Conservation (phyloP, 805 yeast genomes). For the Hanseniaspora taiwanica region DNA sequence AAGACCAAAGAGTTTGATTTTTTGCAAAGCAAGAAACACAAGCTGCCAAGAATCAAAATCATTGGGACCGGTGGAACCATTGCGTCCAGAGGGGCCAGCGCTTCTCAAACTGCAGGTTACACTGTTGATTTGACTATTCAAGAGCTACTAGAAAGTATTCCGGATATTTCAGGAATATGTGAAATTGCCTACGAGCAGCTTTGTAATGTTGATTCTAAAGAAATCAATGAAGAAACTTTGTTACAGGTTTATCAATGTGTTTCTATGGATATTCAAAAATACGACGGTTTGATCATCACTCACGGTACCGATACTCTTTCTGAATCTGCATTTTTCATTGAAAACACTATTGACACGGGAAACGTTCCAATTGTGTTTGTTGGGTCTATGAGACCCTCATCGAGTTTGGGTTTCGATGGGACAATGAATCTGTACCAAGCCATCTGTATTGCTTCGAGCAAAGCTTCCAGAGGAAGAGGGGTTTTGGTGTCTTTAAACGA, state of each 20-base stretch:
- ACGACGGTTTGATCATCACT: slow-evolving; percentile 50
- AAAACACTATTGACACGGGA: slow-evolving; percentile 31
- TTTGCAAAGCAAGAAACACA: slow-evolving; percentile 4
- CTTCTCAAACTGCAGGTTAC: slow-evolving; percentile 42
- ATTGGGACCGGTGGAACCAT: slow-evolving; percentile 50
- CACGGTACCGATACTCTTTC: slow-evolving; percentile 65
- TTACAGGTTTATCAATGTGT: slow-evolving; percentile 34
- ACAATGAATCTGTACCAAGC: slow-evolving; percentile 64
- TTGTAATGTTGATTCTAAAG: slow-evolving; percentile 48
- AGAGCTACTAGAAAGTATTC: slow-evolving; percentile 39
- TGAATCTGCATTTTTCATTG: slow-evolving; percentile 54
- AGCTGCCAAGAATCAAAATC: slow-evolving; percentile 30
- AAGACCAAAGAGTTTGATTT: slow-evolving; percentile 5
- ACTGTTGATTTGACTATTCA: slow-evolving; percentile 38
- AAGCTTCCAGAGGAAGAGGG: slow-evolving; percentile 41
- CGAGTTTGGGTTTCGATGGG: slow-evolving; percentile 59
- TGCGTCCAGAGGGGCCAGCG: slow-evolving; percentile 36
- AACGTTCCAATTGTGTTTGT: slow-evolving; percentile 51
- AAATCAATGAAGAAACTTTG: slow-evolving; percentile 35
- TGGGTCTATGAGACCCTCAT: slow-evolving; percentile 66
- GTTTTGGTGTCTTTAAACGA: slow-evolving; percentile 54
- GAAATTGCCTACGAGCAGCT: slow-evolving; percentile 50
- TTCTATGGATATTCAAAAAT: slow-evolving; percentile 29
- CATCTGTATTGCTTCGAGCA: slow-evolving; percentile 44
- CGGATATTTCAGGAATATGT: slow-evolving; percentile 41